Evolutionary conservation across 1,284 basidiomycete genomes (phyloP).

Genomic region (Cryptococcus neoformans): DNA sequence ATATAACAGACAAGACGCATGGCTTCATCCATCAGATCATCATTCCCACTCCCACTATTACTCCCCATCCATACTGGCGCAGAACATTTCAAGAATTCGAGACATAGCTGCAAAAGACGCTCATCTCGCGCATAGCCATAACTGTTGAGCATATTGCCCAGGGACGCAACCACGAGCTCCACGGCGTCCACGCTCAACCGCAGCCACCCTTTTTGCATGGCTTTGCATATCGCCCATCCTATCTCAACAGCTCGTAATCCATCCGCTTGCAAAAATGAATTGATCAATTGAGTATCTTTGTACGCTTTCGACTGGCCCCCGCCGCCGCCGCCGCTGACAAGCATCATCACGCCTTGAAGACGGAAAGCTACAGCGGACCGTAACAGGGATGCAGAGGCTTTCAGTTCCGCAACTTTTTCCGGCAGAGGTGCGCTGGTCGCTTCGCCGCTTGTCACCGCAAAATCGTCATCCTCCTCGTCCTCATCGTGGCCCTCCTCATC

Average conservation of each 20-base stretch:
- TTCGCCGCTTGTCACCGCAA: conserved; percentile 58
- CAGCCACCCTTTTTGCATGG: conserved; percentile 58
- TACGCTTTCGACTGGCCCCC: conserved; percentile 56
- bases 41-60: conserved; percentile 15
- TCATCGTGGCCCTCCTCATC: conserved; percentile 33
- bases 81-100: conserved; percentile 66
- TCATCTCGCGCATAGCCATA: conserved; percentile 63
- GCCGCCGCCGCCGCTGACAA: not conserved
- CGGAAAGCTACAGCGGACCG: conserved; percentile 34
- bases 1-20: conserved; percentile 59
- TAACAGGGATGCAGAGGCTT: conserved; percentile 22
- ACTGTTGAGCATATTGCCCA: conserved; percentile 57
- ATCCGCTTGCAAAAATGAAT: conserved; percentile 56
- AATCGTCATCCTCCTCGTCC: conserved; percentile 59
- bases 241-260: conserved; percentile 59
- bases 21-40: conserved; percentile 54
- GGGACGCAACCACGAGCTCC: conserved; percentile 56
- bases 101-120: conserved; percentile 56
- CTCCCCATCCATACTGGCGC: conserved; percentile 61
- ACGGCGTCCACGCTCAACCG: conserved; percentile 57
- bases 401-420: conserved; percentile 30
- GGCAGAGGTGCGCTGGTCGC: conserved; percentile 35
- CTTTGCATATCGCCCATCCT: conserved; percentile 58
- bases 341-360: conserved; percentile 53
- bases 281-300: conserved; percentile 62